Evolutionary conservation across 345 rosid species (phyloP).

Genomic region (Lepidium aucheri): DNA sequence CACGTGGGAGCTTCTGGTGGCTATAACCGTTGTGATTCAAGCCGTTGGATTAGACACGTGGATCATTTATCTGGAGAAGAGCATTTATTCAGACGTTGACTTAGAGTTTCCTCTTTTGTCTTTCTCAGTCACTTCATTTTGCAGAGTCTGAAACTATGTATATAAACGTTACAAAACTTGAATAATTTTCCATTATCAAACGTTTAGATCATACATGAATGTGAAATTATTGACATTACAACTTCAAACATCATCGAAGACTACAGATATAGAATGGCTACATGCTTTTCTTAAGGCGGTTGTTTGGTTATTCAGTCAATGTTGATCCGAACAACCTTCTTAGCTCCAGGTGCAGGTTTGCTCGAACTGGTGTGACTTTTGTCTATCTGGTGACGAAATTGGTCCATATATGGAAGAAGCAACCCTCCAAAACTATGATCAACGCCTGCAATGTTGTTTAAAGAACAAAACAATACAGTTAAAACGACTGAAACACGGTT

Average conservation of each 20-base stretch:
- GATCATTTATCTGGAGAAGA: slow-evolving; percentile 74
- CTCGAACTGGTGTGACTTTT: neutral
- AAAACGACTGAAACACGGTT: neutral
- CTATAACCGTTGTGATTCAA: slow-evolving; percentile 3
- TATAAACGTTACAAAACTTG: neutral
- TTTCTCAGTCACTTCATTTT: neutral
- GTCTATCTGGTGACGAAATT: neutral
- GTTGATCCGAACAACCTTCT: slow-evolving; percentile 67
- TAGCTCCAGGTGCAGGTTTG: slow-evolving; percentile 25
- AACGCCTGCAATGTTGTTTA: slow-evolving; percentile 15
- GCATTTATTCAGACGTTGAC: slow-evolving; percentile 44
- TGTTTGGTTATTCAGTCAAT: slow-evolving; percentile 47
- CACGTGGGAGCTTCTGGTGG: slow-evolving; percentile 41
- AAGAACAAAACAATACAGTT: neutral
- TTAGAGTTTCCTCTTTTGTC: neutral
- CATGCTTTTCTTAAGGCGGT: neutral
- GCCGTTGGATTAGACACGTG: slow-evolving; percentile 73
- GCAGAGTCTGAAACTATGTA: neutral
- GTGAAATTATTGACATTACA: neutral
- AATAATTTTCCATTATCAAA: neutral
- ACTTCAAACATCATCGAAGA: neutral
- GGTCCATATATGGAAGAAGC: slow-evolving; percentile 35
- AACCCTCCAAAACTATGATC: slow-evolving; percentile 29
- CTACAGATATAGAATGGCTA: neutral
- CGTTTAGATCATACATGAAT: neutral